Evolutionary conservation across 108 stramenopile genomes (phyloP), one percentile per base, ranked within the genome.

Genomic region (Skeletonema grethae): DNA sequence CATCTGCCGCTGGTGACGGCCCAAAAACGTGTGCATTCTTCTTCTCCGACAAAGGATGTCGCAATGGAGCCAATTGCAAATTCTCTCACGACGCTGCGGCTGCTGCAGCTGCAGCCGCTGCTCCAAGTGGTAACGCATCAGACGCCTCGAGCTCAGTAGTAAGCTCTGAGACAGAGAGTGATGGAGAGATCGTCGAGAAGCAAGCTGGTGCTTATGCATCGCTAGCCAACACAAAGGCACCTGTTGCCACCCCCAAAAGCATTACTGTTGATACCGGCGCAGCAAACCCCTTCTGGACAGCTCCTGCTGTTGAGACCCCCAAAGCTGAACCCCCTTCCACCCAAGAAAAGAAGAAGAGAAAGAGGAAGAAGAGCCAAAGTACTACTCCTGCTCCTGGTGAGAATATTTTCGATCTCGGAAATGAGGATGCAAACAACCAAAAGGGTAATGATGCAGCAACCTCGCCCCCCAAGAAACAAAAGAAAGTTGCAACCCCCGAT

Each of bases 31-130:
- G 93, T 46, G 89, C 93, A 25, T 94, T 94, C 74, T 95, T 84
- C 75, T 56, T 77, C 63, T 82, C 88, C 38, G 71, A 76, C 25
- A 86, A 67, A 38, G 94, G 91, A 36, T 95, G 94, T 62, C 78
- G 88, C n/a, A 92, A 90, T 58, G 94, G 94, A 11, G 87, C 82
- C 64, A 87, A 86, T 7, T 95, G 94, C 80, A 84, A 89, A 55
- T 95, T 95, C 61, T 69, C 81, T 9, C 94, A 95, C 68, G 86
- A 79, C 16, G 60, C 63, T 10, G 57, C 61, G 35, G 57, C 59
- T 10, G 57, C 61, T 30, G 57, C 59, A 13, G 65, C 77, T 35
- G 30, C 55, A 16, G 12, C 58, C 55, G 15, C 61, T 57, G 65
- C 32, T 9, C 66, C 46, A 3, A 69, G 67, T 10, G 76, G 79